phyloP scores from a whole-genome alignment of 2,329 filamentous ascomycete genomes.

The Arthrobotrys iridis region DNA sequence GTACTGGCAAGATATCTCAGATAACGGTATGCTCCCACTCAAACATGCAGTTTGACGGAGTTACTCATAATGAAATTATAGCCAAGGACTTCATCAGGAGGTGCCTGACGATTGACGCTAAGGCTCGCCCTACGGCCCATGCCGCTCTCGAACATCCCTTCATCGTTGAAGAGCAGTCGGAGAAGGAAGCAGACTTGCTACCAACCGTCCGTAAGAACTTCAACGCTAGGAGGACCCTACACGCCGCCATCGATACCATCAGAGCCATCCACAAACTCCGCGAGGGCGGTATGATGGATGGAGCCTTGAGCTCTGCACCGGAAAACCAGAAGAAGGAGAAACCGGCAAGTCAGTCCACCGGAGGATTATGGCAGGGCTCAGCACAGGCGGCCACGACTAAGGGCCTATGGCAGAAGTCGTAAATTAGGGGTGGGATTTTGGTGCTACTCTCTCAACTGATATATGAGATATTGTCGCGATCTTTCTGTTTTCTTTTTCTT shows the following conservation, averaged over 20 bases:
- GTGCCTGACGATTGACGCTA: conserved; percentile 90
- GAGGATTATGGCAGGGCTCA: conserved; percentile 31
- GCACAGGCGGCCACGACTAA: conserved; percentile 31
- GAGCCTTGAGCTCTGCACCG: conserved; percentile 65
- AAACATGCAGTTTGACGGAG: too few species aligned
- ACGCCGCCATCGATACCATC: conserved; percentile 76
- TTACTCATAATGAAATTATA: neutral
- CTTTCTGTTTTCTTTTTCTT: neutral
- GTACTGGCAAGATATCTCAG: conserved; percentile 95
- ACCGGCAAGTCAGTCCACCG: conserved; percentile 68
- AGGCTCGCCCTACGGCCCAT: conserved; percentile 88
- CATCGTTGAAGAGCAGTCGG: conserved; percentile 67
- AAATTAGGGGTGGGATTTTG: neutral
- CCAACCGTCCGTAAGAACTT: conserved; percentile 79
- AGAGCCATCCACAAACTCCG: conserved; percentile 76
- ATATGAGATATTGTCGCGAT: neutral
- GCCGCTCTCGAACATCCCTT: conserved; percentile 74
- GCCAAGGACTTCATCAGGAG: conserved; percentile 91
- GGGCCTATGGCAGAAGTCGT: conserved; percentile 40
- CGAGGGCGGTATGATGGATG: conserved; percentile 74
- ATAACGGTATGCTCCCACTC: conserved; percentile 62
- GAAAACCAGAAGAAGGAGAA: conserved; percentile 67
- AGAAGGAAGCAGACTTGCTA: conserved; percentile 68
- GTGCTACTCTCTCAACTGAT: neutral
- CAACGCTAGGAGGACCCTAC: conserved; percentile 74